phyloP scores from a whole-genome alignment of 371 early-diverging fungal species.

The Haplosporangium sp. region DNA sequence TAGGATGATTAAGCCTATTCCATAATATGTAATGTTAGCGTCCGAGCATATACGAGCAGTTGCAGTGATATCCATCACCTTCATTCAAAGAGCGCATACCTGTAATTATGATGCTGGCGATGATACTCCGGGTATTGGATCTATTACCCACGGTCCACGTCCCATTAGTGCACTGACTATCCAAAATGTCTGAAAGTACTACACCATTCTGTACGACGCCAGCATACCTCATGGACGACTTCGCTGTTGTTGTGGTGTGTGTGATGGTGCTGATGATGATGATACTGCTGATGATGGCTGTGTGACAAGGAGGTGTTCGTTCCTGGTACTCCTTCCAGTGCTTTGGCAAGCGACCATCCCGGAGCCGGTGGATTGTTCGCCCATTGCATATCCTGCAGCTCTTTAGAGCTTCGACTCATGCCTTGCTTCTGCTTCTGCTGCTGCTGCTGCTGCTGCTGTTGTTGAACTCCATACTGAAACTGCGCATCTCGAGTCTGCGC shows the following conservation, averaged over 20 bases:
- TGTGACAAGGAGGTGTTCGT: constrained; percentile 25
- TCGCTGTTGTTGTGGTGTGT: constrained; percentile 1
- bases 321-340: constrained; percentile 45
- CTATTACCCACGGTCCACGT: background rate
- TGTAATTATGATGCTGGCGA: constrained; percentile 12
- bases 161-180: background rate
- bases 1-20: constrained; percentile 5
- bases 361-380: constrained; percentile 10
- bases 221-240: constrained; percentile 17
- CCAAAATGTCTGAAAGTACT: background rate
- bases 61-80: background rate
- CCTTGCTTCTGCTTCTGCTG: constrained; percentile 10
- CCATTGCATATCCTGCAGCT: constrained; percentile 29
- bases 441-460: constrained; percentile 14
- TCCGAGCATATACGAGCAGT: background rate
- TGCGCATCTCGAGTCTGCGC: constrained; percentile 23
- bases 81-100: background rate
- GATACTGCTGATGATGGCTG: too few species aligned
- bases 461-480: constrained; percentile 18
- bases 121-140: constrained; percentile 47
- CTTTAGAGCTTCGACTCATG: background rate
- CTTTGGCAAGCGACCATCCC: constrained; percentile 46
- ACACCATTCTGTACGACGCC: background rate
- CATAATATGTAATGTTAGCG: background rate
- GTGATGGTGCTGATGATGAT: constrained; percentile 11